Evolutionary conservation across 1,284 basidiomycete genomes (phyloP), one percentile per base, ranked within the genome.

Genomic region (Ustilago cynodontis): DNA sequence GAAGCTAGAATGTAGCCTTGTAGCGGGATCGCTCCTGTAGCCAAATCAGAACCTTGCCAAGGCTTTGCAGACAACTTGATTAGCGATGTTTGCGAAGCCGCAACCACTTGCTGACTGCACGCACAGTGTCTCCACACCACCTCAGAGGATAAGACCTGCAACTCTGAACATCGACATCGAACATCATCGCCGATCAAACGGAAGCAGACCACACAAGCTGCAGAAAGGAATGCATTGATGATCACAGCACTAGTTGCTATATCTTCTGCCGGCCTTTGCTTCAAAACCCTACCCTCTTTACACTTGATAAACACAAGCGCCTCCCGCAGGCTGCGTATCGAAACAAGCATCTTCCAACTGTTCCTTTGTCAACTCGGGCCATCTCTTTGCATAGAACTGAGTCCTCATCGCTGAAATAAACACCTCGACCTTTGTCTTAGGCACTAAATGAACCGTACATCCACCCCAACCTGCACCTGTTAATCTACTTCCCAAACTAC

Each of bases 391-490:
- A 51, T 78, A 85, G 50, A 82, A 86, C 49, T 71, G 66, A 13
- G 65, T 56, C 10, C 72, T 56, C 52, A 85, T 58, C 8, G 81
- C 80, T 20, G 71, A 41, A 35, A 81, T 68, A 16, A 86, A 73
- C 1, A 60, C 53, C 37, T 71, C 49, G 1, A 83, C 70, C n/a
- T 79, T 71, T 22, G 65, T 64, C 24, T 78, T 72, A n/a, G 81
- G 80, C 2, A 86, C 82, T 29, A 86, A 66, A 29, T 79, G 77
- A 11, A 86, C 83, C 13, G 83, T 81, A 45, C 79, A 83, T 2
- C 84, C 84, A 22, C 84, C 84, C 84, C 84, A 86, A 3, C 84
- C 84, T 0, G 84, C 84, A 10, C 84, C 83, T 0, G 82, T 84
- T 31, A 83, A 52, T 3, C 84, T 72, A 22, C 78, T 74, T 16